Percentiles rank a stretch among this genome's conserved stretches.
Conservation (phyloP, 2,329 filamentous ascomycete species). For the Microsporum ferrugineum region DNA sequence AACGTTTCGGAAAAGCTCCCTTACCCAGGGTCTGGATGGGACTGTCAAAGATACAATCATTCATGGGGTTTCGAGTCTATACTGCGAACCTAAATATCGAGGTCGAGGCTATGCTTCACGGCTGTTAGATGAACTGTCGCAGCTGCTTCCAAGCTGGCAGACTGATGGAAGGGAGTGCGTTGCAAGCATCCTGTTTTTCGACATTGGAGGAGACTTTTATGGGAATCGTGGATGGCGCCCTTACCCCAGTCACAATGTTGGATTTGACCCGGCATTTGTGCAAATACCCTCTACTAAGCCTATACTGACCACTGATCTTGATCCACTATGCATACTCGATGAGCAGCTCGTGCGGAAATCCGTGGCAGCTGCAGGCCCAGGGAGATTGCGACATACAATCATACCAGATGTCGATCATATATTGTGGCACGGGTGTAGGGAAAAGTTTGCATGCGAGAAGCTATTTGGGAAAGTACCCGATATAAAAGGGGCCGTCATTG, state of each 20-base stretch:
- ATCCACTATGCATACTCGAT: conserved; percentile 7
- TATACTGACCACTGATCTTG: conserved; percentile 3
- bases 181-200: conserved; percentile 19
- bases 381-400: conserved; percentile 12
- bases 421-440: conserved; percentile 18
- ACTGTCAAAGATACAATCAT: conserved; percentile 19
- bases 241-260: conserved; percentile 15
- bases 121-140: conserved; percentile 15
- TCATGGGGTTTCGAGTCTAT: conserved; percentile 20
- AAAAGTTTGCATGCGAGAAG: conserved; percentile 15
- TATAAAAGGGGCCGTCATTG: conserved; percentile 17
- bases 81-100: conserved; percentile 15
- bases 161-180: conserved; percentile 6
- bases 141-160: conserved; percentile 15
- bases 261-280: conserved; percentile 9
- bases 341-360: conserved; percentile 6
- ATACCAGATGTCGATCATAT: conserved; percentile 18
- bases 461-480: conserved; percentile 13
- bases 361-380: neutral
- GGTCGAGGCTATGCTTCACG: conserved; percentile 17
- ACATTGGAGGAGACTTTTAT: conserved; percentile 18
- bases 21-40: conserved; percentile 34
- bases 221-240: conserved; percentile 15
- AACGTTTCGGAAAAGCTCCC: conserved; percentile 48
- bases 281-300: neutral